phyloP scores from a whole-genome alignment of 108 stramenopile species.

The Parietichytrium sp. region DNA sequence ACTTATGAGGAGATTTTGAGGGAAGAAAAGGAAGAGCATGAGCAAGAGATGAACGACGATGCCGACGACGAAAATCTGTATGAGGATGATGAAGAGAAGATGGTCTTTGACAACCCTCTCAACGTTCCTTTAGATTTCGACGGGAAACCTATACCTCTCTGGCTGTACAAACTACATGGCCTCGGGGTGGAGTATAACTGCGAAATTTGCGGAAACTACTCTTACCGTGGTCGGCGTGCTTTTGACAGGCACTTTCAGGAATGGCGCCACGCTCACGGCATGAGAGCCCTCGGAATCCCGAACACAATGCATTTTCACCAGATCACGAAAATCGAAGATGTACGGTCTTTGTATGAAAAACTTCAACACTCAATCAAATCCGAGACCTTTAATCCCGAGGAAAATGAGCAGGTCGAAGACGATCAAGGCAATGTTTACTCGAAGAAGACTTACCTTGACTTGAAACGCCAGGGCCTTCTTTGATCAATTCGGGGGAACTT shows the following conservation, averaged over 20 bases:
- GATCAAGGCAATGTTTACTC: conserved; percentile 93
- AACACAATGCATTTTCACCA: conserved; percentile 99
- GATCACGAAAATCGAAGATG: conserved; percentile 94
- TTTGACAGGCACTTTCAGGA: conserved; percentile 97
- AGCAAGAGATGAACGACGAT: background rate
- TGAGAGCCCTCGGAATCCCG: conserved; percentile 94
- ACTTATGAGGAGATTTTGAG: conserved; percentile 72
- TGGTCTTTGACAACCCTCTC: conserved; percentile 68
- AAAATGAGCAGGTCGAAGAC: conserved; percentile 97
- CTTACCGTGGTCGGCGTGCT: conserved; percentile 85
- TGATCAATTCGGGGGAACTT: too few species aligned
- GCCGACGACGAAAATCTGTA: conserved; percentile 9
- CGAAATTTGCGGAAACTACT: conserved; percentile 96
- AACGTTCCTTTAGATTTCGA: conserved; percentile 97
- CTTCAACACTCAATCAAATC: conserved; percentile 71
- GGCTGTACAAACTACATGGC: conserved; percentile 98
- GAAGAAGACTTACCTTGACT: conserved; percentile 83
- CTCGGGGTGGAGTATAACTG: conserved; percentile 94
- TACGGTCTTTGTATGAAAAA: conserved; percentile 79
- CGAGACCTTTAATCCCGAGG: conserved; percentile 74
- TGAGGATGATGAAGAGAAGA: background rate
- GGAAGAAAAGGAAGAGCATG: conserved; percentile 31
- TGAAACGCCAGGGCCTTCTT: conserved; percentile 88
- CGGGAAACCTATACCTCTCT: conserved; percentile 97
- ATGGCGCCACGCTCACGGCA: conserved; percentile 89